phyloP scores from a whole-genome alignment of 495 filamentous ascomycete species.

The Aspergillus avenaceus region DNA sequence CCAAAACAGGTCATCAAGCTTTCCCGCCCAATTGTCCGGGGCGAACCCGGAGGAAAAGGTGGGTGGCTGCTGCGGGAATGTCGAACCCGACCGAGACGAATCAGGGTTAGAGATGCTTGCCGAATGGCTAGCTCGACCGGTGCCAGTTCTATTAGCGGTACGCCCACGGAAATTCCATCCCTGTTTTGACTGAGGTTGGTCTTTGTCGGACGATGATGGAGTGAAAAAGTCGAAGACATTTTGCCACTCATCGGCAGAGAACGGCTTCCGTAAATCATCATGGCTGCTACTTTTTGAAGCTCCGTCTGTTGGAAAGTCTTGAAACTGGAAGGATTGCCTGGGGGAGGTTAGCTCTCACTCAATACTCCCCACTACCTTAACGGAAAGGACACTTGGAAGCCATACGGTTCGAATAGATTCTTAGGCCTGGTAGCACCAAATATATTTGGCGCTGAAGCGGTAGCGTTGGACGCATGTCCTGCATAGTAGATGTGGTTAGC shows the following conservation, averaged over 20 bases:
- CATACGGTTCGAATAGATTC: conserved; percentile 21
- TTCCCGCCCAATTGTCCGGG: conserved; percentile 60
- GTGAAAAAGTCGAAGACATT: conserved; percentile 48
- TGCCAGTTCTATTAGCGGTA: conserved; percentile 16
- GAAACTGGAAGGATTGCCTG: neutral
- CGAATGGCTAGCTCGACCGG: conserved; percentile 11
- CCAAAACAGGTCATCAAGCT: conserved; percentile 57
- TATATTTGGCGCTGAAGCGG: conserved; percentile 22
- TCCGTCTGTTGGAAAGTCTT: conserved; percentile 7
- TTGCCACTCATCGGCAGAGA: conserved; percentile 57
- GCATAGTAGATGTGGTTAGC: conserved; percentile 24
- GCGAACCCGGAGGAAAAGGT: conserved; percentile 50
- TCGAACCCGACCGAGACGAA: conserved; percentile 12
- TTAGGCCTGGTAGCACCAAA: conserved; percentile 9
- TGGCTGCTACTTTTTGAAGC: conserved; percentile 52
- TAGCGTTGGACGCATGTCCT: conserved; percentile 41
- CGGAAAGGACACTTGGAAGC: neutral
- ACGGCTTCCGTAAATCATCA: conserved; percentile 74
- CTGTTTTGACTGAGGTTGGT: conserved; percentile 28
- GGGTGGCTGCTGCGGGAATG: conserved; percentile 21
- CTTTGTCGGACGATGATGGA: conserved; percentile 25
- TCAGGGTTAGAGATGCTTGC: conserved; percentile 15
- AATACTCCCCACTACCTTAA: neutral
- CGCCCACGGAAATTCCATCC: conserved; percentile 31
- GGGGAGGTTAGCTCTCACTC: neutral